Evolutionary conservation across 2,329 filamentous ascomycete genomes (phyloP), one percentile per base, ranked within the genome.

Genomic region (Hysterium pulicare): DNA sequence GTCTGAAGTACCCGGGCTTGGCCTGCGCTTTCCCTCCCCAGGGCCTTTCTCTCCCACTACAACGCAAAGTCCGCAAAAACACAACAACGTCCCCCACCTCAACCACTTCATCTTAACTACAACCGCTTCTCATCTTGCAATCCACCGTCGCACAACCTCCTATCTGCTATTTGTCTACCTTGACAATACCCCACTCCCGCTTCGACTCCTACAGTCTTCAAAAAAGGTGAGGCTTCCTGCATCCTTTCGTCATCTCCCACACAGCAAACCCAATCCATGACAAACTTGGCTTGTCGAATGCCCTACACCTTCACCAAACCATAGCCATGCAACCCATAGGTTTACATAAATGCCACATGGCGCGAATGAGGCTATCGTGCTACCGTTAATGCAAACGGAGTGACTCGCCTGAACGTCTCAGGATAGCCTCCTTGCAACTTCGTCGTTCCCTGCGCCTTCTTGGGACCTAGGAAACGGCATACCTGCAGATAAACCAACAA

Each of bases 381-480:
- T 3, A 37, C 19, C 17, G 34, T 17, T 10, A 22, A 37, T 37
- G 17, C 20, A 13, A 23, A 21, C 34, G 21, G 17, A 22, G 17
- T 22, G 6, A 22, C 35, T 42, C 38, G 48, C 43, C 47, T 49
- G 52, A 45, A 44, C 46, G 47, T 49, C 46, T 45, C 47, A 49
- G 43, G 46, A 46, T 38, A 42, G 36, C 36, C 41, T 51, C 47
- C 54, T 51, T 53, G 50, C 42, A 47, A 48, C 50, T 43, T 49
- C 52, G 50, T 57, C 55, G 58, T 57, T 63, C 54, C 53, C 52
- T 57, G 51, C 57, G 50, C 55, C 50, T 44, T 54, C 49, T 34
- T 47, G 45, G 35, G 48, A 45, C 45, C 40, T 44, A 40, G 37
- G 47, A 40, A 43, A 47, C 43, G 47, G 33, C 23, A 41, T 37